phyloP scores from a whole-genome alignment of 2,329 filamentous ascomycete genomes.

The Colletotrichum salicis region DNA sequence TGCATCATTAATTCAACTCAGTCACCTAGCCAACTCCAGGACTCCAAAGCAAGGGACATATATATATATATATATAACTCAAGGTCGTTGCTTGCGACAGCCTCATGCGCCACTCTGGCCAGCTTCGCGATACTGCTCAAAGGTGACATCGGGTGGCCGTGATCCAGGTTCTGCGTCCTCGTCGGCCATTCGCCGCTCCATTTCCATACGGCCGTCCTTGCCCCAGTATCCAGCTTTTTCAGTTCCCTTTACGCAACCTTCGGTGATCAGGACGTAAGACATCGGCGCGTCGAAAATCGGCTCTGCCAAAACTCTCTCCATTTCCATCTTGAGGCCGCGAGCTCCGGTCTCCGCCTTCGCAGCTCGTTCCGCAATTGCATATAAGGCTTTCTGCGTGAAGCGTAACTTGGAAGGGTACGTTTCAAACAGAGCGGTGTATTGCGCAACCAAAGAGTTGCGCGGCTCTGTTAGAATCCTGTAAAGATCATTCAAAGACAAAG shows the following conservation, averaged over 20 bases:
- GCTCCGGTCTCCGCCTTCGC: constrained; percentile 76
- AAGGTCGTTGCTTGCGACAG: neutral
- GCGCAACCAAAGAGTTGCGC: constrained; percentile 84
- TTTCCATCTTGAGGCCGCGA: constrained; percentile 80
- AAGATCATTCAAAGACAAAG: constrained; percentile 74
- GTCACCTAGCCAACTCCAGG: neutral
- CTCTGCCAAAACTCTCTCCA: constrained; percentile 81
- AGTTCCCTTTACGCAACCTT: constrained; percentile 71
- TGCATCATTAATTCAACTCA: neutral
- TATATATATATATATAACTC: neutral
- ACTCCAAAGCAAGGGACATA: constrained; percentile 1
- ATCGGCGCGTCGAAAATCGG: constrained; percentile 85
- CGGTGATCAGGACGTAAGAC: constrained; percentile 79
- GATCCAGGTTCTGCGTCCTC: constrained; percentile 58
- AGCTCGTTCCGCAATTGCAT: constrained; percentile 79
- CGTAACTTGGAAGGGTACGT: constrained; percentile 81
- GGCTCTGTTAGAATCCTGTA: constrained; percentile 93
- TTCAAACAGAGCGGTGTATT: constrained; percentile 89
- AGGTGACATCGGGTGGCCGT: constrained; percentile 38
- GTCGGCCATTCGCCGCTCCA: constrained; percentile 74
- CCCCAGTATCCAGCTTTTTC: constrained; percentile 73
- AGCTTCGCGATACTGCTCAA: constrained; percentile 58
- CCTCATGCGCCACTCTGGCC: constrained; percentile 59
- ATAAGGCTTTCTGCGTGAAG: constrained; percentile 85
- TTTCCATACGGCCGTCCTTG: constrained; percentile 75